phyloP scores from a whole-genome alignment of 495 filamentous ascomycete species.

The Thozetella sp. region DNA sequence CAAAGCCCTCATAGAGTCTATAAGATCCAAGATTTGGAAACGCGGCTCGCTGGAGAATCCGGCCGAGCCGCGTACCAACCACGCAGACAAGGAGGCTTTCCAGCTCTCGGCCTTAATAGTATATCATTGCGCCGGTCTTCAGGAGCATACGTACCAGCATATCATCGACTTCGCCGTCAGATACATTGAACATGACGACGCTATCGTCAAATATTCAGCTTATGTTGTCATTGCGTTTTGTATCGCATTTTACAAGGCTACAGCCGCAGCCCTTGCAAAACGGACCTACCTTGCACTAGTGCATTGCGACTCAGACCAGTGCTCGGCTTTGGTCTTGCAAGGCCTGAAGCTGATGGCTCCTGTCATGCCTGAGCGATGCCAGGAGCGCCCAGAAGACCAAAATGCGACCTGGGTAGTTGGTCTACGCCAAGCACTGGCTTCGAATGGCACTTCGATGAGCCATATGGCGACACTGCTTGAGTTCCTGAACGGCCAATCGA shows the following conservation, averaged over 20 bases:
- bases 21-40: constrained; percentile 93
- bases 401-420: constrained; percentile 81
- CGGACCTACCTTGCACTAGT: constrained; percentile 91
- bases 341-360: constrained; percentile 93
- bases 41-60: constrained; percentile 86
- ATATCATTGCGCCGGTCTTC: constrained; percentile 82
- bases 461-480: constrained; percentile 97
- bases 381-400: constrained; percentile 40
- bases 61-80: constrained; percentile 84
- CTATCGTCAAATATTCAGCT: constrained; percentile 98
- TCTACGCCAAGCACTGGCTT: constrained; percentile 85
- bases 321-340: constrained; percentile 86
- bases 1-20: constrained; percentile 82
- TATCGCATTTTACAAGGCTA: constrained; percentile 95
- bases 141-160: constrained; percentile 91
- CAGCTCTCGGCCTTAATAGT: constrained; percentile 92
- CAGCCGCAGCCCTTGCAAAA: constrained; percentile 89
- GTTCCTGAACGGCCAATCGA: constrained; percentile 88
- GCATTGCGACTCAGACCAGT: constrained; percentile 92
- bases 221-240: constrained; percentile 98
- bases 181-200: constrained; percentile 95
- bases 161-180: constrained; percentile 99
- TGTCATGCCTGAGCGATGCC: constrained; percentile 78
- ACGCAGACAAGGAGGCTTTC: constrained; percentile 92
- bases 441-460: constrained; percentile 91